A percentile compares a stretch with the other conserved stretches of the same genome.
Conservation (phyloP, 495 filamentous ascomycete genomes). For the Xylaria castorea region DNA sequence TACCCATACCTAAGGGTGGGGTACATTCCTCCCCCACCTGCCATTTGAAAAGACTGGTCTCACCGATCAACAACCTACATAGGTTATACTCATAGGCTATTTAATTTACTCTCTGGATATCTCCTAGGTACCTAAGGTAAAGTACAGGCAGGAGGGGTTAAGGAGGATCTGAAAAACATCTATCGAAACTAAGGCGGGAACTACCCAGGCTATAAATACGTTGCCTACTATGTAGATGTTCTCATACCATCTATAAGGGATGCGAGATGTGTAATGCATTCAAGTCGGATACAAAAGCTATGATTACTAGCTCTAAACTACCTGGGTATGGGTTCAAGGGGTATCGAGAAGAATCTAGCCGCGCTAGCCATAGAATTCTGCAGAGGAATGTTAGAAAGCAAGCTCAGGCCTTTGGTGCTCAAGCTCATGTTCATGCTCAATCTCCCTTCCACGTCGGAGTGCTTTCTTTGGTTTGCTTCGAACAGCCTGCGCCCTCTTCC, state of each 20-base stretch:
- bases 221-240: background rate
- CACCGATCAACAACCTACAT: background rate
- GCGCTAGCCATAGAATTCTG: background rate
- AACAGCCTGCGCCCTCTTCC: slow-evolving; percentile 66
- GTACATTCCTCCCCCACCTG: slow-evolving; percentile 8
- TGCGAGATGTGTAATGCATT: background rate
- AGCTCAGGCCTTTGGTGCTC: slow-evolving; percentile 46
- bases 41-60: background rate
- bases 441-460: slow-evolving; percentile 63
- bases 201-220: background rate
- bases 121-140: background rate
- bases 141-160: background rate
- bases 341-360: slow-evolving; percentile 26
- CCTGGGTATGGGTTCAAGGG: slow-evolving; percentile 6
- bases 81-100: no score
- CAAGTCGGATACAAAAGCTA: background rate
- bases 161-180: background rate
- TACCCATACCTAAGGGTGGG: background rate
- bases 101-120: no score
- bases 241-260: background rate
- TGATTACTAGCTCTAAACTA: background rate
- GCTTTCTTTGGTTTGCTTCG: slow-evolving; percentile 69
- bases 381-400: slow-evolving; percentile 44
- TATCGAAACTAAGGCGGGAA: background rate
- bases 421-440: slow-evolving; percentile 74